Percentiles rank a stretch among this genome's conserved stretches.
phyloP scores from a whole-genome alignment of 2,329 filamentous ascomycete species.

The Ceratocystis alfenasii region DNA sequence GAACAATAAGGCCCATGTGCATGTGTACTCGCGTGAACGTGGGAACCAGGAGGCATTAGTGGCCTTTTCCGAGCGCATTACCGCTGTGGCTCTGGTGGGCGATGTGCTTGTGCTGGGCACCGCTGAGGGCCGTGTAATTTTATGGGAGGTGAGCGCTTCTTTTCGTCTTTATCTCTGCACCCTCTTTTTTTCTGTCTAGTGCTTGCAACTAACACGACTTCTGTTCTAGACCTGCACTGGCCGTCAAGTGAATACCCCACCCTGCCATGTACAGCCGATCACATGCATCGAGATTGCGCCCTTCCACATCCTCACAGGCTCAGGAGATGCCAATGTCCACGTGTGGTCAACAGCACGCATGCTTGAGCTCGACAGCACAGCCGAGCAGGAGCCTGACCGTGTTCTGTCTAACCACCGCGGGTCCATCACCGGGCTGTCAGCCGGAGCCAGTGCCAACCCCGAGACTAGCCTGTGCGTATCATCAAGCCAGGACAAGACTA shows the following conservation, averaged over 20 bases:
- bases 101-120: constrained; percentile 71
- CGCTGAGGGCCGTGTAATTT: constrained; percentile 68
- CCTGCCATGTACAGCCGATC: constrained; percentile 68
- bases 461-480: constrained; percentile 75
- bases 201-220: constrained; percentile 15
- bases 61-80: constrained; percentile 77
- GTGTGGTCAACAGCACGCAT: constrained; percentile 77
- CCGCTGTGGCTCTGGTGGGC: constrained; percentile 59
- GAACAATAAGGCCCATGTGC: constrained; percentile 77
- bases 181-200: background rate
- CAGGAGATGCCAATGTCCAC: constrained; percentile 78
- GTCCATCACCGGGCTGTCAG: constrained; percentile 52
- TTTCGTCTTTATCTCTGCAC: constrained; percentile 2
- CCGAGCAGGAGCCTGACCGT: constrained; percentile 56
- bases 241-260: constrained; percentile 60
- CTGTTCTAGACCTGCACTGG: constrained; percentile 54
- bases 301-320: constrained; percentile 64
- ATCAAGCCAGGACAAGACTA: constrained; percentile 72
- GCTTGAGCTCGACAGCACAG: constrained; percentile 45
- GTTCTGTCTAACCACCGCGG: constrained; percentile 69
- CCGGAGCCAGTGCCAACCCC: constrained; percentile 53
- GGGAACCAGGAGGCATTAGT: constrained; percentile 81
- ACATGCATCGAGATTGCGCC: constrained; percentile 62
- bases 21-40: constrained; percentile 76
- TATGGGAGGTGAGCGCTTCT: constrained; percentile 68